A percentile compares a stretch with the other conserved stretches of the same genome.
Conservation (phyloP, 148 eudicot species). For the Nepenthes gracilis region DNA sequence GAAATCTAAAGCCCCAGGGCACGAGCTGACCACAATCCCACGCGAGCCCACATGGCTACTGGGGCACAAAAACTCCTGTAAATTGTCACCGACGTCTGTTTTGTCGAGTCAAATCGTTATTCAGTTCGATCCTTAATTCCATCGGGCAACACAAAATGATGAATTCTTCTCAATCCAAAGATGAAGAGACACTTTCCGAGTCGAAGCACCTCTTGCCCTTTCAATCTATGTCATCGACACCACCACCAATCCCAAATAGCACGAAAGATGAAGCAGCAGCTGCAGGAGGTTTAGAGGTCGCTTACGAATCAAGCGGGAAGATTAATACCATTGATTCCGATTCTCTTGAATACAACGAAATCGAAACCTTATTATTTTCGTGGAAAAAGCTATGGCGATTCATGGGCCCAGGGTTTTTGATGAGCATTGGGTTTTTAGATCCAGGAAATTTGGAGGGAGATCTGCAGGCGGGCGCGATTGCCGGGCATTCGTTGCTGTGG, state of each 20-base stretch:
- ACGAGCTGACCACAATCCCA: no score
- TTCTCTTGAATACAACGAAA: constrained; percentile 5
- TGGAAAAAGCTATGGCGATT: constrained; percentile 73
- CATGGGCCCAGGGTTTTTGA: constrained; percentile 78
- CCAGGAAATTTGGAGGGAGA: constrained; percentile 91
- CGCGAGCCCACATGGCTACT: no score
- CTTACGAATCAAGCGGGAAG: constrained; percentile 46
- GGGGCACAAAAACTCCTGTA: no score
- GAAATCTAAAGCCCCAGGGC: no score
- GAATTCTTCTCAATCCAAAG: background rate
- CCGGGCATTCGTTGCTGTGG: constrained; percentile 82
- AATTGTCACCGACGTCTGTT: no score
- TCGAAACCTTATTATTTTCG: constrained; percentile 45
- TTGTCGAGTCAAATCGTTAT: no score
- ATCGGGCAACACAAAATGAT: background rate
- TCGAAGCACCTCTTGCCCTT: background rate
- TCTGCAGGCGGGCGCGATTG: constrained; percentile 74
- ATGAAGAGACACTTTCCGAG: background rate
- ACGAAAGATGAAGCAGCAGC: constrained; percentile 8
- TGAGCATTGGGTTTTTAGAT: constrained; percentile 89
- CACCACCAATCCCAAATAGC: constrained; percentile 4
- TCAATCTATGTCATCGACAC: constrained; percentile 1
- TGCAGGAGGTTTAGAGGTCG: constrained; percentile 16
- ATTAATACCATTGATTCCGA: constrained; percentile 29
- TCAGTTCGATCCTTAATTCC: no score